Base-by-base conservation (phyloP, 2,329 filamentous ascomycete genomes). In the Pyricularia sp. region DNA sequence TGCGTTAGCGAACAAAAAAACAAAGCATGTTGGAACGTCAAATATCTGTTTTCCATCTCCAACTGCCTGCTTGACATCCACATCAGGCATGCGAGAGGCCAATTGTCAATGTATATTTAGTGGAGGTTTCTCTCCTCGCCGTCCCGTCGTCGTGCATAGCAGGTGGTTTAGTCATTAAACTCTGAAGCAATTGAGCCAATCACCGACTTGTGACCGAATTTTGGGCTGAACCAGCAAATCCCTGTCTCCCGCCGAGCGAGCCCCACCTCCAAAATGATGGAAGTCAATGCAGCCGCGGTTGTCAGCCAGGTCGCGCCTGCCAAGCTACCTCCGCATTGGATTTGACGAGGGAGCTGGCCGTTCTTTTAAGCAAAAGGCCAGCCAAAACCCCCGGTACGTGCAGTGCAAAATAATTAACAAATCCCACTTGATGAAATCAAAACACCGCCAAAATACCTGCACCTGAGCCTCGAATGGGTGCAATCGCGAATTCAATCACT, bases 221-320 rank as follows among this genome's bases (percentile, higher is more conserved):
- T 26, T 28, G 28, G 28, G 59, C 26, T 28, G 28, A 30, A 17
- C 59, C 28, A 63, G 59, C 25, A 63, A 14, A 63, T 20, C 59
- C 59, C 25, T 26, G 59, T 28, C 59, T 63, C 59, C 25, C 28
- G 25, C 25, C 59, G 59, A 17, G 25, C 59, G 17, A 30, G 59
- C 59, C 59, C 59, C 59, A 63, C 59, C 59, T 26, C 12, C 59
- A 63, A 63, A 63, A 63, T 63, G 59, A 63, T 28, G 59, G 28
- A 63, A 28, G 59, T 63, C 59, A 63, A 63, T 63, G 59, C 59
- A 63, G 59, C 59, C 59, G 59, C 59, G 59, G 59, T 63, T 63
- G 59, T 63, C 59, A 63, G 26, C 25, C 59, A 63, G 59, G 59
- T 28, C 59, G 25, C 25, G 59, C 59, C 59, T 28, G 59, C 59